These are phyloP conservation scores for Litchi chinensis DNA, from an alignment of 345 rosid genomes.

Conservation along the genomic window DNA sequence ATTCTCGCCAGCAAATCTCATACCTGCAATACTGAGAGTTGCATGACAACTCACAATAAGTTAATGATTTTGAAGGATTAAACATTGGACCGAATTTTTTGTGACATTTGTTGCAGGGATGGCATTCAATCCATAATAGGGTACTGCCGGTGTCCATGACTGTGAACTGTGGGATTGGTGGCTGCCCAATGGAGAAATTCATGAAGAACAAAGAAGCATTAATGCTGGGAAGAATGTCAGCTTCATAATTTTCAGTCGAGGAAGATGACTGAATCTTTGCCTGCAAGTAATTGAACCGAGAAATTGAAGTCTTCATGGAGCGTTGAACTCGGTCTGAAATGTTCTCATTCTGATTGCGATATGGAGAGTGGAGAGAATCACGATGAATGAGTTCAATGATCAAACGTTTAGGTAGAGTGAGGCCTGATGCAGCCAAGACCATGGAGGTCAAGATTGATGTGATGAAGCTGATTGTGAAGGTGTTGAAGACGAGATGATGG, in stretches of 20 bases:
- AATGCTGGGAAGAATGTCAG: conserved; percentile 31
- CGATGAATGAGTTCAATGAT: conserved; percentile 34
- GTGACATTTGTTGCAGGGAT: conserved; percentile 44
- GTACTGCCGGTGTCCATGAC: conserved; percentile 67
- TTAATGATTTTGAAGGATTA: conserved; percentile 50
- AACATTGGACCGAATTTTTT: conserved; percentile 30
- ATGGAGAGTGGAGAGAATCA: conserved; percentile 35
- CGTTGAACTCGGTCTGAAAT: conserved; percentile 23
- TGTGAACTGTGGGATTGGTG: conserved; percentile 53
- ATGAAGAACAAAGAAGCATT: conserved; percentile 29
- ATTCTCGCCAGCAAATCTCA: not conserved
- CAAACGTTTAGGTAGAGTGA: conserved; percentile 14
- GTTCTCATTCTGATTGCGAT: conserved; percentile 26
- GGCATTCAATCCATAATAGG: conserved; percentile 61
- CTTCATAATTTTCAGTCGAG: conserved; percentile 29
- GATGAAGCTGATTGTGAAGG: not conserved
- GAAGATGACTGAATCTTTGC: conserved; percentile 19
- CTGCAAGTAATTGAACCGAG: conserved; percentile 34
- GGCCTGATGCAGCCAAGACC: not conserved
- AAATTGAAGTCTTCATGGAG: conserved; percentile 29
- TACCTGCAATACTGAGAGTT: conserved; percentile 23
- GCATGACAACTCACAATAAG: conserved; percentile 43
- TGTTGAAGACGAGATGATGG: conserved; percentile 2
- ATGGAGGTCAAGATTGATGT: not conserved
- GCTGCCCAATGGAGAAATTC: conserved; percentile 60